phyloP scores from a whole-genome alignment of 2,329 filamentous ascomycete genomes.

The Colletotrichum lupini region DNA sequence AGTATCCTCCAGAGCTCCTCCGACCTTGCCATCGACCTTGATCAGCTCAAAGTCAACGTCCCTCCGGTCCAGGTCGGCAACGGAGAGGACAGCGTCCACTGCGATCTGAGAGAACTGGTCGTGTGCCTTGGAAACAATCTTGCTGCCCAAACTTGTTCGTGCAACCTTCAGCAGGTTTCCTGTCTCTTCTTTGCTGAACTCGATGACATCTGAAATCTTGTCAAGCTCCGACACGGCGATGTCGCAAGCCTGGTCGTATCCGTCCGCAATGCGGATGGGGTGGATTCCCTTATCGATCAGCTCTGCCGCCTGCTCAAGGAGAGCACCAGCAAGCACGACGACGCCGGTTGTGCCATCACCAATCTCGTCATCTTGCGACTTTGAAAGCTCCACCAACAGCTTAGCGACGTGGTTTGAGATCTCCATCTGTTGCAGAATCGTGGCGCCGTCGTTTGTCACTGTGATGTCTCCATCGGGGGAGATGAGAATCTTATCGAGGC shows the following conservation, averaged over 20 bases:
- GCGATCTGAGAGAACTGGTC: slow-evolving; percentile 98
- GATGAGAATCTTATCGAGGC: slow-evolving; percentile 98
- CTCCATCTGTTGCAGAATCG: slow-evolving; percentile 98
- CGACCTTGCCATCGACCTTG: slow-evolving; percentile 99
- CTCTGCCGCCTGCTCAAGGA: slow-evolving; percentile 96
- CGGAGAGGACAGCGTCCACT: slow-evolving; percentile 95
- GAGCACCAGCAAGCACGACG: slow-evolving; percentile 92
- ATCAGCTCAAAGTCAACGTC: slow-evolving; percentile 99
- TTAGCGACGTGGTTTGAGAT: slow-evolving; percentile 99
- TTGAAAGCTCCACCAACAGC: slow-evolving; percentile 94
- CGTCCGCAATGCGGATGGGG: slow-evolving; percentile 97
- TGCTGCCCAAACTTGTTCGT: slow-evolving; percentile 95
- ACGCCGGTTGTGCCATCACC: slow-evolving; percentile 98
- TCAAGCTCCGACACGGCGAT: slow-evolving; percentile 94
- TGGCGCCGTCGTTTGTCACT: slow-evolving; percentile 98
- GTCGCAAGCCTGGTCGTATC: slow-evolving; percentile 97
- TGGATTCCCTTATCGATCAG: slow-evolving; percentile 99
- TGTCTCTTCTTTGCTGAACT: slow-evolving; percentile 84
- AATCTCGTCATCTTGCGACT: slow-evolving; percentile 99
- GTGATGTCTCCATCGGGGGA: slow-evolving; percentile 99
- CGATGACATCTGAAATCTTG: slow-evolving; percentile 89
- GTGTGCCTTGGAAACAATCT: slow-evolving; percentile 99
- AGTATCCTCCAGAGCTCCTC: slow-evolving; percentile 91
- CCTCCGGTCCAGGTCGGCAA: slow-evolving; percentile 94
- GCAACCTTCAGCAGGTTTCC: slow-evolving; percentile 93